phyloP scores from a whole-genome alignment of 1,139 yeast genomes.

The Wickerhamomyces sp. region DNA sequence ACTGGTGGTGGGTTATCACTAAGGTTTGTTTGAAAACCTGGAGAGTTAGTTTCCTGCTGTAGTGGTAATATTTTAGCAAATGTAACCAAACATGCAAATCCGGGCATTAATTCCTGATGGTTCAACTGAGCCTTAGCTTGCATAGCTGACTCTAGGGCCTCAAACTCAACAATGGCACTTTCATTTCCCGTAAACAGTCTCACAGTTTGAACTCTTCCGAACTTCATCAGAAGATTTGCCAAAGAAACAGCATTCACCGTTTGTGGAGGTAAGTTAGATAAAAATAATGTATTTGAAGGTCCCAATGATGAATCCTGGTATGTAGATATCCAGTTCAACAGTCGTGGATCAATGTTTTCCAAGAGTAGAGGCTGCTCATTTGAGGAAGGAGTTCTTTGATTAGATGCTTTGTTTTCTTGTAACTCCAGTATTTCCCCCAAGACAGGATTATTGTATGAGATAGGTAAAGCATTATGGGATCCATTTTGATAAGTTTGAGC shows the following conservation, averaged over 20 bases:
- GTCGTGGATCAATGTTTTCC: slow-evolving; percentile 53
- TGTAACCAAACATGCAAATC: slow-evolving; percentile 57
- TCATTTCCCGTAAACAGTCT: slow-evolving; percentile 49
- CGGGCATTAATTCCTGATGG: slow-evolving; percentile 79
- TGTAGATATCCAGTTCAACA: slow-evolving; percentile 51
- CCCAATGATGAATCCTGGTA: slow-evolving; percentile 66
- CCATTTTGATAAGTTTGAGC: slow-evolving; percentile 34
- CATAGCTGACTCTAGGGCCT: slow-evolving; percentile 68
- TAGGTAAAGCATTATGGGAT: slow-evolving; percentile 12
- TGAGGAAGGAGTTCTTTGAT: not conserved
- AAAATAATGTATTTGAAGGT: slow-evolving; percentile 71
- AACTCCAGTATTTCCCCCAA: slow-evolving; percentile 9
- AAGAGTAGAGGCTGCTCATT: slow-evolving; percentile 32
- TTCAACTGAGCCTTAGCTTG: slow-evolving; percentile 70
- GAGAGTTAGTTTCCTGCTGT: slow-evolving; percentile 16
- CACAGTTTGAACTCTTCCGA: slow-evolving; percentile 54
- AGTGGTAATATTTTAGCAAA: slow-evolving; percentile 56
- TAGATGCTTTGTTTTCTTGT: slow-evolving; percentile 8
- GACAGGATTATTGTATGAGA: slow-evolving; percentile 10
- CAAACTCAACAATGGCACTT: slow-evolving; percentile 72
- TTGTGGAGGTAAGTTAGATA: slow-evolving; percentile 68
- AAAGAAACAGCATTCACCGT: slow-evolving; percentile 40
- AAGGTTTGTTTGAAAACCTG: not conserved
- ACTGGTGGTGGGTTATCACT: slow-evolving; percentile 1
- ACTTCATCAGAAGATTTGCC: slow-evolving; percentile 42